phyloP scores from a whole-genome alignment of 1,139 yeast species.

The Entelexis sorbosivorans region DNA sequence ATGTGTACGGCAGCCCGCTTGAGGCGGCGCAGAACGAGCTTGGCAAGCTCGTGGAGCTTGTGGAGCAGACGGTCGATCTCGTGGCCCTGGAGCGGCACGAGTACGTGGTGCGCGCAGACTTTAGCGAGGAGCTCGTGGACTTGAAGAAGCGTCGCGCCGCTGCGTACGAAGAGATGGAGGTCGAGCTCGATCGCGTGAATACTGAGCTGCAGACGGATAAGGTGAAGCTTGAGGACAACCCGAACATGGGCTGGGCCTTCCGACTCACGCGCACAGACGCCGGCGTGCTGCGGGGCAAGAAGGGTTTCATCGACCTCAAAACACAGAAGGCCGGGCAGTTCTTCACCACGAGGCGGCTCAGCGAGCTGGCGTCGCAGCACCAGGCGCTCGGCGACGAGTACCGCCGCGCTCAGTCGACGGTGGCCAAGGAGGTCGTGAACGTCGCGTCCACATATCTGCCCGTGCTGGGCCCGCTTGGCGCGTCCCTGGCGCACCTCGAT shows the following conservation, averaged over 20 bases:
- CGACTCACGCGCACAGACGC: conserved; percentile 86
- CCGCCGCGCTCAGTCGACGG: conserved; percentile 58
- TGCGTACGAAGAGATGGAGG: conserved; percentile 45
- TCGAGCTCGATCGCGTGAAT: conserved; percentile 53
- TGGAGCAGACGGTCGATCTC: conserved; percentile 84
- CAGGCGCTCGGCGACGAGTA: conserved; percentile 53
- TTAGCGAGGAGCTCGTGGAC: conserved; percentile 61
- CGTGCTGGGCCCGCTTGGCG: conserved; percentile 56
- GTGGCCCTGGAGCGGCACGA: conserved; percentile 69
- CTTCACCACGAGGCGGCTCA: conserved; percentile 63
- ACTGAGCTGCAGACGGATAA: conserved; percentile 75
- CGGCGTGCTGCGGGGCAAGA: conserved; percentile 52
- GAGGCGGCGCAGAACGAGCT: conserved; percentile 42
- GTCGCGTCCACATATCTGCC: conserved; percentile 74
- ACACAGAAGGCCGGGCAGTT: conserved; percentile 92
- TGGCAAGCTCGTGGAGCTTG: conserved; percentile 64
- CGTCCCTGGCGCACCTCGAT: conserved; percentile 62
- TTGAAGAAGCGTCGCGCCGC: conserved; percentile 49
- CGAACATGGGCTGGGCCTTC: conserved; percentile 85
- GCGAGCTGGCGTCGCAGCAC: conserved; percentile 50
- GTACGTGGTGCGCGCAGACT: conserved; percentile 78
- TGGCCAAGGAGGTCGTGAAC: conserved; percentile 70
- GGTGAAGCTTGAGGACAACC: conserved; percentile 77
- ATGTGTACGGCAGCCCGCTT: conserved; percentile 51
- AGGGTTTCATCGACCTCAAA: conserved; percentile 61